These are phyloP conservation scores for Lipomyces chichibuensis DNA, from an alignment of 805 yeast species.

Conservation along the genomic window DNA sequence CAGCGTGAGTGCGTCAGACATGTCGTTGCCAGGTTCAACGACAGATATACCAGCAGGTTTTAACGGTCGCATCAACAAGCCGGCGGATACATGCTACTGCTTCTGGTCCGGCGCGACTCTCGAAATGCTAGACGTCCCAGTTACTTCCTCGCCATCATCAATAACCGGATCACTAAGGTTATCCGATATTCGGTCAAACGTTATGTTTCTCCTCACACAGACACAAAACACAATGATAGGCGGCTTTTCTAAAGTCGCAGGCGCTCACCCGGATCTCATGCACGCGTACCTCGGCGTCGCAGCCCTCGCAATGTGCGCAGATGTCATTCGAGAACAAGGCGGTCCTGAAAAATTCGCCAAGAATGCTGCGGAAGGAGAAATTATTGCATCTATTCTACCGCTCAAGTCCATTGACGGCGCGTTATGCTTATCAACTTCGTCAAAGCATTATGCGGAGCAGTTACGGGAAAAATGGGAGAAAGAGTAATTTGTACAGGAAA, in stretches of 20 bases:
- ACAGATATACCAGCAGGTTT: constrained; percentile 27
- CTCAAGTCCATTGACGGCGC: constrained; percentile 27
- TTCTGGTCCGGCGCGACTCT: constrained; percentile 77
- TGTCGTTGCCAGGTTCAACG: neutral
- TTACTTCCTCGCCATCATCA: neutral
- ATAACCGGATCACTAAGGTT: constrained; percentile 6
- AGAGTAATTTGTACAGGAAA: neutral
- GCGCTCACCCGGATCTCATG: constrained; percentile 34
- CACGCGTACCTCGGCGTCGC: constrained; percentile 37
- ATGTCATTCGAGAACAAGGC: neutral
- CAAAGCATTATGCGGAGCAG: constrained; percentile 10
- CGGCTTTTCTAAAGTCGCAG: constrained; percentile 36
- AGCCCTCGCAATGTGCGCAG: constrained; percentile 27
- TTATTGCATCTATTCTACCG: neutral
- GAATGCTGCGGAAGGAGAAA: neutral
- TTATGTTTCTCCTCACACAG: constrained; percentile 16
- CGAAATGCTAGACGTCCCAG: constrained; percentile 20
- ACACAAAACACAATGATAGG: constrained; percentile 33
- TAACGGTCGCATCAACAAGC: constrained; percentile 93
- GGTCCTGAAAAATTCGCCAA: neutral
- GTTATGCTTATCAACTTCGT: constrained; percentile 16
- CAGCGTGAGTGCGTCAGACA: neutral
- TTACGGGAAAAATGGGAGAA: constrained; percentile 21
- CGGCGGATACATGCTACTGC: constrained; percentile 96
- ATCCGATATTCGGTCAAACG: constrained; percentile 7